Conservation (phyloP, 805 yeast genomes). For the Lipomyces starkeyi region DNA sequence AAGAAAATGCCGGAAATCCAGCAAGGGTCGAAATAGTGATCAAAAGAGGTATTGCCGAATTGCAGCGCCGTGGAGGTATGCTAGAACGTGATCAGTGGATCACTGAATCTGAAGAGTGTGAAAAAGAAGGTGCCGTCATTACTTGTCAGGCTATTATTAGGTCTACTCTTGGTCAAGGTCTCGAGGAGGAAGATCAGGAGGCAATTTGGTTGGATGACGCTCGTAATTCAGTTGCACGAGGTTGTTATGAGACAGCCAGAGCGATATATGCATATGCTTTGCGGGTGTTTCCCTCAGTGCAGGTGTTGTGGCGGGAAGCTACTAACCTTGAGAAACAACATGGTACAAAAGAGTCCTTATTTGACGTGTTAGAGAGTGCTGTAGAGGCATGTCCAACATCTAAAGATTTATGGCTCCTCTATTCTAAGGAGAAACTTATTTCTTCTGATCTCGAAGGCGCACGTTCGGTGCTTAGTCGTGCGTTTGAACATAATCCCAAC, state of each 20-base stretch:
- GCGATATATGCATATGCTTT: slow-evolving; percentile 57
- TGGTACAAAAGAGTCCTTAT: slow-evolving; percentile 45
- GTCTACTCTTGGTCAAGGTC: slow-evolving; percentile 49
- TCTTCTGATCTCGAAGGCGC: slow-evolving; percentile 59
- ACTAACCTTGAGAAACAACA: slow-evolving; percentile 44
- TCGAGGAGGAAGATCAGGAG: slow-evolving; percentile 43
- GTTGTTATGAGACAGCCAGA: slow-evolving; percentile 51
- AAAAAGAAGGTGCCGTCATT: slow-evolving; percentile 52
- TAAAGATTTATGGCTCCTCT: slow-evolving; percentile 66
- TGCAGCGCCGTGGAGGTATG: slow-evolving; percentile 47
- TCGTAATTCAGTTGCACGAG: slow-evolving; percentile 40
- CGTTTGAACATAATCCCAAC: slow-evolving; percentile 52
- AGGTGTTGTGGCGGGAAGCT: slow-evolving; percentile 40
- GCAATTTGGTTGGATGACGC: slow-evolving; percentile 51
- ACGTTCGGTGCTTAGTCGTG: slow-evolving; percentile 57
- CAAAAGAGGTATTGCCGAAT: slow-evolving; percentile 55
- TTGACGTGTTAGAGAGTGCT: slow-evolving; percentile 59
- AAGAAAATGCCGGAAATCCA: slow-evolving; percentile 57
- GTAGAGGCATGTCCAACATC: slow-evolving; percentile 56
- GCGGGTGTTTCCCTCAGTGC: slow-evolving; percentile 53
- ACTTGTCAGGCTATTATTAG: slow-evolving; percentile 63
- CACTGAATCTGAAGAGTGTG: slow-evolving; percentile 59
- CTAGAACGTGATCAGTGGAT: slow-evolving; percentile 59
- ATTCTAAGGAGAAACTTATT: slow-evolving; percentile 62
- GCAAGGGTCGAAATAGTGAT: slow-evolving; percentile 56